These are phyloP conservation scores for Jimgerdemannia lactiflua DNA, from an alignment of 192 early-diverging fungal species.

Conservation along the genomic window DNA sequence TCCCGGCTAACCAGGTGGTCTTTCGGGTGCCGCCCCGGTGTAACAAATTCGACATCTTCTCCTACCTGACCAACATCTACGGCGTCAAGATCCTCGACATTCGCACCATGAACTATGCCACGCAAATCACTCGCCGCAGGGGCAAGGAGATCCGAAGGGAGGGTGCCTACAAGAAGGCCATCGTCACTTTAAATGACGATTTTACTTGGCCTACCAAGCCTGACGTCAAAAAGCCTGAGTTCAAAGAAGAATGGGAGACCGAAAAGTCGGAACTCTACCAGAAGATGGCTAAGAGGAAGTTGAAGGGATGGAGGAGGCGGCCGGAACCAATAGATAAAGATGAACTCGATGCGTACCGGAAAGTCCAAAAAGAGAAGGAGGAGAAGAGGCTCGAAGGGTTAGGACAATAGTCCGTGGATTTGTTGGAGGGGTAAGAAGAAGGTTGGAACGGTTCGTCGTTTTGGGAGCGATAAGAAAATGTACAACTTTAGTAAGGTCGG, in stretches of 20 bases:
- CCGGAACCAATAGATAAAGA: slow-evolving; percentile 32
- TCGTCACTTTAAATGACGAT: slow-evolving; percentile 42
- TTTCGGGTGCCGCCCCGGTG: slow-evolving; percentile 86
- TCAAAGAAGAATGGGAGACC: no score
- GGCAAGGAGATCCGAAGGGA: slow-evolving; percentile 28
- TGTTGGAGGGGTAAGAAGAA: no score
- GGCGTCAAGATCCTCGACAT: slow-evolving; percentile 79
- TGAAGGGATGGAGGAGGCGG: slow-evolving; percentile 55
- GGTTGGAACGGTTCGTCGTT: no score
- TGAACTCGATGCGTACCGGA: neutral
- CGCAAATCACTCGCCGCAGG: slow-evolving; percentile 35
- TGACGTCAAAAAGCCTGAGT: slow-evolving; percentile 32
- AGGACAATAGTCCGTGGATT: no score
- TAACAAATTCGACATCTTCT: slow-evolving; percentile 94
- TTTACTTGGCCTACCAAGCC: slow-evolving; percentile 48
- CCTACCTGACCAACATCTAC: slow-evolving; percentile 84
- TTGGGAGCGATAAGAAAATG: no score
- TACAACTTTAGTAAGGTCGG: no score
- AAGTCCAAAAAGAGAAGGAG: neutral
- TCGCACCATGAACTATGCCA: slow-evolving; percentile 87
- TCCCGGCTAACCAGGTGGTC: slow-evolving; percentile 83
- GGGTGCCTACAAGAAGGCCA: slow-evolving; percentile 56
- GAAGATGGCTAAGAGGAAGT: slow-evolving; percentile 39
- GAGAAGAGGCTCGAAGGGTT: neutral
- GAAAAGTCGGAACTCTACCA: slow-evolving; percentile 23